Conservation (phyloP, 441 rosid genomes). For the Kokia cookei region DNA sequence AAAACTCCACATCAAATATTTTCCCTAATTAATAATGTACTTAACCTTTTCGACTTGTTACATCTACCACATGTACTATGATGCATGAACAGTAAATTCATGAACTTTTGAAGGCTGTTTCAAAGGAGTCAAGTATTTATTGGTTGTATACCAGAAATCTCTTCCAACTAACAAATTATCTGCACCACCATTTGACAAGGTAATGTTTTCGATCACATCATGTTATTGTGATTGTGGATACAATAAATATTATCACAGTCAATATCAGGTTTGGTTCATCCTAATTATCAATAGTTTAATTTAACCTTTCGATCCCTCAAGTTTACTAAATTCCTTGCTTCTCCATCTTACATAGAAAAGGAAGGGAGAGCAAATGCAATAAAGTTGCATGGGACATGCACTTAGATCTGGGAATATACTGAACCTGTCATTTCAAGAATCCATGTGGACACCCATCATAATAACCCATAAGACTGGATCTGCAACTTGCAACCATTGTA, state of each 20-base stretch:
- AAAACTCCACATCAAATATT: too few relatives aligned
- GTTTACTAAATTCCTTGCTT: too few relatives aligned
- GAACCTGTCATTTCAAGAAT: constrained; percentile 5
- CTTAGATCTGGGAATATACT: neutral
- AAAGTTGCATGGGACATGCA: constrained; percentile 44
- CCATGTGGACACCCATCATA: constrained; percentile 24
- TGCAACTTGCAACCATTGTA: neutral
- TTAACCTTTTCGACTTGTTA: constrained; percentile 3
- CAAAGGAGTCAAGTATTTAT: constrained; percentile 4
- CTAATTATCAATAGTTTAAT: too few relatives aligned
- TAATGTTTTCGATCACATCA: neutral
- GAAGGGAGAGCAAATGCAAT: neutral
- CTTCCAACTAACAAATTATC: constrained; percentile 4
- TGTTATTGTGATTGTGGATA: neutral
- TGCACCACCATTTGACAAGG: neutral
- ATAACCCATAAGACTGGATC: neutral
- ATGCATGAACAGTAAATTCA: constrained; percentile 18
- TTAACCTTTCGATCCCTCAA: too few relatives aligned
- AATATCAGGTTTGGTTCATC: too few relatives aligned
- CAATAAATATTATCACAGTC: neutral
- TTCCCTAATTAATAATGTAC: too few relatives aligned
- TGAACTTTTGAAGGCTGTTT: constrained; percentile 7
- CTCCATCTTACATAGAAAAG: neutral
- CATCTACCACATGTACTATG: constrained; percentile 27
- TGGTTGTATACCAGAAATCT: constrained; percentile 24